A percentile compares a stretch with the other conserved stretches of the same genome.
These are phyloP conservation scores for Arachis monticola DNA, from an alignment of 331 rosid genomes.

Conservation along the genomic window DNA sequence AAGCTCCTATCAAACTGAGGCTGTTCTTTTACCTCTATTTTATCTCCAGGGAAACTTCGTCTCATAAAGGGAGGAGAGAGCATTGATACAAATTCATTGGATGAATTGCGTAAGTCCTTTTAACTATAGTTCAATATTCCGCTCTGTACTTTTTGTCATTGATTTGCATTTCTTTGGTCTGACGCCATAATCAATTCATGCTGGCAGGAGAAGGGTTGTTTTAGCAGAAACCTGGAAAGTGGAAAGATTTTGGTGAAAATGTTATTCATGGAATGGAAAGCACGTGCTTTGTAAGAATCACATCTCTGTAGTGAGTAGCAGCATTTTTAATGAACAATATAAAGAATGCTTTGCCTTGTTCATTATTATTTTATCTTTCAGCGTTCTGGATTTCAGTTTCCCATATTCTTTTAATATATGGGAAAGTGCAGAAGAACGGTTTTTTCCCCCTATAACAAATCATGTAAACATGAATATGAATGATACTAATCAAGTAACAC, in stretches of 20 bases:
- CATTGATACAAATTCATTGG: constrained; percentile 60
- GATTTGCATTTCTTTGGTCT: constrained; percentile 5
- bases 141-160: neutral
- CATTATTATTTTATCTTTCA: constrained; percentile 16
- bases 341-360: neutral
- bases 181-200: constrained; percentile 16
- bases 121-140: constrained; percentile 10
- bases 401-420: constrained; percentile 22
- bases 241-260: constrained; percentile 30
- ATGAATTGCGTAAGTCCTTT: constrained; percentile 70
- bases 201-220: constrained; percentile 79
- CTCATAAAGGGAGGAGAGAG: constrained; percentile 75
- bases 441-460: neutral
- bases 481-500: constrained; percentile 25
- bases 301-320: constrained; percentile 21
- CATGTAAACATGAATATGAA: constrained; percentile 26
- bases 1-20: no score
- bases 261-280: constrained; percentile 34
- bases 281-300: constrained; percentile 37
- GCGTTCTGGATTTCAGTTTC: constrained; percentile 25
- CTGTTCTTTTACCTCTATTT: constrained; percentile 5
- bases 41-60: constrained; percentile 68
- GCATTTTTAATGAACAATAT: constrained; percentile 33
- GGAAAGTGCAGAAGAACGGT: constrained; percentile 25
- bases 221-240: constrained; percentile 36